phyloP scores from a whole-genome alignment of 2,329 filamentous ascomycete genomes.

The Talaromyces sp. region DNA sequence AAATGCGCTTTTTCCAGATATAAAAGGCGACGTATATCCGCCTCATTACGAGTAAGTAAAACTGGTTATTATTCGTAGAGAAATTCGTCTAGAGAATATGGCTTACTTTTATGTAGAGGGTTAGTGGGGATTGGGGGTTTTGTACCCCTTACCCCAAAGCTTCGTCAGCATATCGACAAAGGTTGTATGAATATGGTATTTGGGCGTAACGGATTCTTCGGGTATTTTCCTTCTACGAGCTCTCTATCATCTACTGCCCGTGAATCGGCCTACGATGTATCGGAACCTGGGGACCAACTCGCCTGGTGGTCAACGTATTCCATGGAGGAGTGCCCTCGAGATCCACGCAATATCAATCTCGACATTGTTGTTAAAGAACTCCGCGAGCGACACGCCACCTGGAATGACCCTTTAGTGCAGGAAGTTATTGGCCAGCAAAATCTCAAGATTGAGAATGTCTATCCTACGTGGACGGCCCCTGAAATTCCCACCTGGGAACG shows the following conservation, averaged over 20 bases:
- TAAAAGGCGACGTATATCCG: conserved; percentile 24
- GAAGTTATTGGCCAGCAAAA: conserved; percentile 30
- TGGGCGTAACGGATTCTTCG: conserved; percentile 48
- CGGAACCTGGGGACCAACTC: conserved; percentile 25
- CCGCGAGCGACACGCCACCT: conserved; percentile 36
- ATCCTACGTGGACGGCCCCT: conserved; percentile 46
- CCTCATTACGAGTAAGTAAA: conserved; percentile 36
- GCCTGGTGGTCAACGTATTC: conserved; percentile 45
- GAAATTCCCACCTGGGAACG: conserved; percentile 44
- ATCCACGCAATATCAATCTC: conserved; percentile 25
- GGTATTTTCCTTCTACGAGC: conserved; percentile 37
- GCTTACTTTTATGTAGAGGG: conserved; percentile 21
- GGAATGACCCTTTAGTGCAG: conserved; percentile 42
- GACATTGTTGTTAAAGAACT: conserved; percentile 31
- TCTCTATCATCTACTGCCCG: conserved; percentile 15
- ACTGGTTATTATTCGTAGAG: neutral
- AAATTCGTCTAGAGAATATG: neutral
- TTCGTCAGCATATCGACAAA: conserved; percentile 25
- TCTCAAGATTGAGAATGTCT: conserved; percentile 38
- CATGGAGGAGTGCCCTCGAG: conserved; percentile 23
- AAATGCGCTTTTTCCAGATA: conserved; percentile 30
- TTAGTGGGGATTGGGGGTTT: conserved; percentile 45
- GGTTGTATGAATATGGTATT: conserved; percentile 41
- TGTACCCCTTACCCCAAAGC: conserved; percentile 23
- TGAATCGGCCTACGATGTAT: conserved; percentile 21